Conservation (phyloP, 805 yeast genomes). For the Cyberlindnera petersonii region DNA sequence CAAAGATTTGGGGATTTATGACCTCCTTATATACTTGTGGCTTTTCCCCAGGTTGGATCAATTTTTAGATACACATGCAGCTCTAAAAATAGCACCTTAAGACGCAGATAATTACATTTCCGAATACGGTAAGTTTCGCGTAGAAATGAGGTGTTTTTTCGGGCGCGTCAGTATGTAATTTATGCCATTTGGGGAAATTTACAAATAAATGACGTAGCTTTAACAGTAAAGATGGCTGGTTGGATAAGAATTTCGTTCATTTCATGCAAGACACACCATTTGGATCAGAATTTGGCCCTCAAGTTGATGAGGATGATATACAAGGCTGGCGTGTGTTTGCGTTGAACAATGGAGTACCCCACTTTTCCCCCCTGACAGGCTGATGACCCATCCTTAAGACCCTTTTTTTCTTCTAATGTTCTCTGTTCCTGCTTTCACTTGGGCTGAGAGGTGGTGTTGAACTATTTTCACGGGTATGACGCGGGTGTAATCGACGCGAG, state of each 20-base stretch:
- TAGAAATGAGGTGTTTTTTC: too few relatives aligned
- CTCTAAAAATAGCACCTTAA: constrained; percentile 7
- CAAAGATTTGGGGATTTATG: not conserved
- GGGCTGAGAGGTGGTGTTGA: too few relatives aligned
- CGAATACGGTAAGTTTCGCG: constrained; percentile 1
- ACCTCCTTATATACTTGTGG: constrained; percentile 6
- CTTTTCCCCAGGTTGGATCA: not conserved
- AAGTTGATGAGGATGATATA: too few relatives aligned
- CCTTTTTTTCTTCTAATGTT: too few relatives aligned
- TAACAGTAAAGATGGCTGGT: constrained; percentile 19
- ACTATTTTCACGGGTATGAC: too few relatives aligned
- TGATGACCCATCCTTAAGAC: too few relatives aligned
- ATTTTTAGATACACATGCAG: constrained; percentile 8
- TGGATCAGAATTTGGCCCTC: constrained; percentile 3
- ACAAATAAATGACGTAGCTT: constrained; percentile 8
- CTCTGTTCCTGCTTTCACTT: too few relatives aligned
- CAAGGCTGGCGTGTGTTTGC: too few relatives aligned
- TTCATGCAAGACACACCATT: not conserved
- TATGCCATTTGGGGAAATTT: constrained; percentile 9
- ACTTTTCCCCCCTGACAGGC: too few relatives aligned
- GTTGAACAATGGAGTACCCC: too few relatives aligned
- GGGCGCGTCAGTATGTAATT: too few relatives aligned
- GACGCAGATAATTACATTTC: constrained; percentile 5
- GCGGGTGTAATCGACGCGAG: too few relatives aligned
- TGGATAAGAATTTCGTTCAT: constrained; percentile 6